Base-by-base conservation (phyloP, 352 stramenopile species). In the Globisporangium barbulae region DNA sequence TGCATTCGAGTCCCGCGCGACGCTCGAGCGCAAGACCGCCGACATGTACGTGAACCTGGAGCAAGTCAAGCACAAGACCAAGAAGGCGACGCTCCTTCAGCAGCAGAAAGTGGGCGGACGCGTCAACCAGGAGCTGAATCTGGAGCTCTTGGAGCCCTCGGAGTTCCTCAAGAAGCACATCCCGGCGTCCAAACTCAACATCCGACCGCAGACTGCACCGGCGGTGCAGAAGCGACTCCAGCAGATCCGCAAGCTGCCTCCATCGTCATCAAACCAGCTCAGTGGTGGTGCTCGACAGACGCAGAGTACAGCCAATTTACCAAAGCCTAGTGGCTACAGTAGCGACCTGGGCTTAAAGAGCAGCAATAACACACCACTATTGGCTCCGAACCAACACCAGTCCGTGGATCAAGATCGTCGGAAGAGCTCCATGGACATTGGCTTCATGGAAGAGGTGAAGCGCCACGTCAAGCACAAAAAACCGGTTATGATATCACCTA, bases 1-100 rank as follows among this genome's bases (percentile, higher is more conserved):
- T 21, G 63, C 72, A 3, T 53, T 83, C 17, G 59, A 68, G 15
- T 82, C 73, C 54, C 81, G 78, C 28, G 55, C 65, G 4, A 78
- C 69, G 15, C 52, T 90, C 21, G 71, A 79, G 49, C 74, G 74
- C 13, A 86, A 88, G 54, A 68, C 81, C 0, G 53, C 52, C 4
- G 74, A 78, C 4, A 89, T 90, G 78, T 90, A 90, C 55, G 64
- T 55, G 0, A 89, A 88, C 53, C 57, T 89, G 35, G 64, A 80
- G 21, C 49, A 59, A 7, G 44, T 54, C 13, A 72, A 69, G 37
- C 42, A 48, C 22, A 58, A 53, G 5, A 22, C 28, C 25, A 64
- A 53, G 12, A 56, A 66, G 44, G 41, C 10, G 30, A 21, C 30
- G 12, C 10, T 65, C 9, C 31, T 50, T n/a, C 52, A 55, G 25